phyloP scores from a whole-genome alignment of 345 rosid species.

The Hirschfeldia incana region DNA sequence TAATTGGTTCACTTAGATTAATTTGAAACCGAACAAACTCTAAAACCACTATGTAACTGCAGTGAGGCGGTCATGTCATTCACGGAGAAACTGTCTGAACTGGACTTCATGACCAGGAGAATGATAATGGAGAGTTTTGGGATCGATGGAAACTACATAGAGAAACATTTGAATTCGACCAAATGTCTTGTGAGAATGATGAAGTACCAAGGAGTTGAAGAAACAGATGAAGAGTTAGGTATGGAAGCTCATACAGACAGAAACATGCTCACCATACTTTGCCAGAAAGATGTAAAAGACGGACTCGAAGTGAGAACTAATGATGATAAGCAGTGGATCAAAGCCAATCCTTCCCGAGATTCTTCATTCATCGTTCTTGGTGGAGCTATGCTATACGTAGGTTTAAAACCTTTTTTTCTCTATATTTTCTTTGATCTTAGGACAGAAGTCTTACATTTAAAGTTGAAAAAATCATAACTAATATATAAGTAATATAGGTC shows the following conservation, averaged over 20 bases:
- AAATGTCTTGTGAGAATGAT: constrained; percentile 21
- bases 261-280: too few species aligned
- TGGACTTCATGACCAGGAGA: constrained; percentile 32
- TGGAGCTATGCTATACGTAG: constrained; percentile 53
- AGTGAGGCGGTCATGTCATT: constrained; percentile 37
- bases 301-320: constrained; percentile 47
- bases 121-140: too few species aligned
- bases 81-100: constrained; percentile 33
- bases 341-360: constrained; percentile 39
- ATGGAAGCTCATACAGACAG: too few species aligned
- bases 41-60: neutral
- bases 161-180: constrained; percentile 37
- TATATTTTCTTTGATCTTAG: too few species aligned
- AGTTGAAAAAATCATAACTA: too few species aligned
- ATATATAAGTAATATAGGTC: too few species aligned
- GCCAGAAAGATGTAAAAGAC: too few species aligned
- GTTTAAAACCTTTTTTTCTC: neutral
- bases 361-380: constrained; percentile 51
- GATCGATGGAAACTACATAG: neutral
- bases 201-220: too few species aligned
- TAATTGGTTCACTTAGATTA: neutral
- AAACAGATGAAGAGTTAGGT: too few species aligned
- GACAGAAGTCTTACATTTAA: too few species aligned
- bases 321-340: constrained; percentile 45
- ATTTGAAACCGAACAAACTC: neutral